Base-by-base conservation (phyloP, 225 moss, liverwort and hornwort genomes). In the Pleurozium schreberi region DNA sequence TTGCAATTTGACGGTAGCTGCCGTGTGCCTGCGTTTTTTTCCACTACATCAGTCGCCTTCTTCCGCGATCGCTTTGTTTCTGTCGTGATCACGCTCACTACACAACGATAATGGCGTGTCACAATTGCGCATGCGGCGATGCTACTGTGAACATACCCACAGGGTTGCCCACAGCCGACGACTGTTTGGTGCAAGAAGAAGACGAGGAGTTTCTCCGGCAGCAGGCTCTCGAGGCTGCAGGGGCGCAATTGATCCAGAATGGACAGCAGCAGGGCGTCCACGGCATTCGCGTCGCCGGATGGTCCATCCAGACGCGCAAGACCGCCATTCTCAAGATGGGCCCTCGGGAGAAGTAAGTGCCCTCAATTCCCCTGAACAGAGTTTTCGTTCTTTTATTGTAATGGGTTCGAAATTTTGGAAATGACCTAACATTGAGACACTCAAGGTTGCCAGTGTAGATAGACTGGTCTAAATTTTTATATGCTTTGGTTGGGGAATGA, bases 261-360 rank as follows among this genome's bases (percentile, higher is more conserved):
- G 87, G 77, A 33, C 83, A 66, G 45, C 87, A 53, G 64, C 86
- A 86, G 77, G 88, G 91, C 38, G 65, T 90, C 43, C 88, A 70
- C 23, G 93, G 91, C 18, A 81, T 92, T 36, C 88, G 91, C 61
- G 78, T 94, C 31, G 88, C 87, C 16, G 92, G 93, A 8, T 94
- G 93, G 93, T 75, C 84, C 68, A 90, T 94, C 40, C 86, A 87
- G 82, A 73, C 92, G 33, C 86, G 88, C 82, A 94, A 91, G 87
- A 83, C 86, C 6, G 75, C 93, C n/a, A 94, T 94, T 66, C 90
- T 94, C 50, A 94, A 92, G 45, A 94, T 92, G 89, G 92, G 84
- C 11, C 92, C 90, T 22, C 86, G 91, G 33, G 91, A 92, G 55
- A 90, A 89, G 93, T 93, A 81, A 82, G 92, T 53, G 16, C 53